phyloP scores from a whole-genome alignment of 192 early-diverging fungal species.

The Coemansia sp. region DNA sequence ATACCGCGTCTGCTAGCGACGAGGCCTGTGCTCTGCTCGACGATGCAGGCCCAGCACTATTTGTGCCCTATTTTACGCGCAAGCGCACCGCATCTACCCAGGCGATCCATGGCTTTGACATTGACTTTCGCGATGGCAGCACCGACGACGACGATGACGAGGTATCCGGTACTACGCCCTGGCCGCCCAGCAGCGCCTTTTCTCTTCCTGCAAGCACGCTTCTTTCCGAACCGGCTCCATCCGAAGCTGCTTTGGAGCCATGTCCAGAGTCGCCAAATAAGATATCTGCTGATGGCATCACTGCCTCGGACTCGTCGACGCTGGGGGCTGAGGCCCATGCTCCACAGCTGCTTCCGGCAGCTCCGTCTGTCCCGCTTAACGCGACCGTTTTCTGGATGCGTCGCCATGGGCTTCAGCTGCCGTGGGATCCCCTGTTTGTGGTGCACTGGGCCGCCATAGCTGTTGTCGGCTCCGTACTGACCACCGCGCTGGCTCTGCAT shows the following conservation, averaged over 20 bases:
- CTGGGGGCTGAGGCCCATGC: constrained; percentile 17
- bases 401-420: constrained; percentile 40
- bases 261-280: constrained; percentile 11
- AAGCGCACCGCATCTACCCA: constrained; percentile 48
- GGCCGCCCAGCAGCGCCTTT: too few species aligned
- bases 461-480: constrained; percentile 15
- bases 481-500: constrained; percentile 21
- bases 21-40: not conserved
- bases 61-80: constrained; percentile 15
- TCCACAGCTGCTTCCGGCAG: constrained; percentile 18
- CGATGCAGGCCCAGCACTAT: not conserved
- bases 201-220: too few species aligned
- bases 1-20: not conserved
- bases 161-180: too few species aligned
- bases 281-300: constrained; percentile 22
- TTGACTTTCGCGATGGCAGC: constrained; percentile 15
- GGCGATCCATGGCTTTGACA: constrained; percentile 40
- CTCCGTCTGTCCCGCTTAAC: constrained; percentile 34
- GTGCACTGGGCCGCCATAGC: constrained; percentile 32
- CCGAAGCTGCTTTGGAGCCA: not conserved
- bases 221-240: not conserved
- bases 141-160: constrained; percentile 1
- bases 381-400: constrained; percentile 45
- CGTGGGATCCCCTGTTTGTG: constrained; percentile 48
- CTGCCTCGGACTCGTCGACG: constrained; percentile 38